Base-by-base conservation (phyloP, 108 stramenopile species). In the Discostella stelligeroides region DNA sequence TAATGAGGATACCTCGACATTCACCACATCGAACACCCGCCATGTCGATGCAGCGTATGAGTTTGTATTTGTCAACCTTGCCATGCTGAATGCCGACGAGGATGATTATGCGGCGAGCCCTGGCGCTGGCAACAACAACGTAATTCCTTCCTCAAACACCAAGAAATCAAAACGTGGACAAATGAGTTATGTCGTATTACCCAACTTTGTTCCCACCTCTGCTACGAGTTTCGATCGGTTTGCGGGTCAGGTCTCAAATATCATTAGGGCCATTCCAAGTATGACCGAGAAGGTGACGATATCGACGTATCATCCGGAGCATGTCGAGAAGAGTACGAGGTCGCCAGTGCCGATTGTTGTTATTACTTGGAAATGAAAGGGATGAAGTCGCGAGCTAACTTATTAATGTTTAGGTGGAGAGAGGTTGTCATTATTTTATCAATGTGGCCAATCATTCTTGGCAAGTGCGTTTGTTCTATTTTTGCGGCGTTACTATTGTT, bases 141-240 rank as follows among this genome's bases (percentile, higher is more conserved):
- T n/a, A 34, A 34, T 6, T 34, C 6, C 34, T 5, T 34, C 34
- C 6, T 24, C 60, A 0, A 21, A 40, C 2, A 41, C 24, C 12
- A 42, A 63, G 5, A 51, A 39, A 39, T 68, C 65, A 41, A 79
- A 67, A 47, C 68, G 62, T 53, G 69, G 73, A 2, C 60, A 64
- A 42, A 76, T 81, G 17, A 88, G 88, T 9, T 93, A 93, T 77
- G 48, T 93, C 60, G 86, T 93, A 37, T 57, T 89, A 49, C 84
- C 89, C 0, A 82, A 89, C 46, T 93, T 93, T 61, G 54, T 90
- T 46, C 73, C 86, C 25, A 77, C 76, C 3, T 84, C 86, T 0
- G 89, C 89, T 41, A 90, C 87, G 11, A 88, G 86, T 39, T 76
- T 90, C 59, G 88, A 89, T 82, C 87, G 84, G 40, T 93, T 93